These are phyloP conservation scores for Dictyostelium intermedium DNA, from an alignment of 78 protist species.

Conservation along the genomic window DNA sequence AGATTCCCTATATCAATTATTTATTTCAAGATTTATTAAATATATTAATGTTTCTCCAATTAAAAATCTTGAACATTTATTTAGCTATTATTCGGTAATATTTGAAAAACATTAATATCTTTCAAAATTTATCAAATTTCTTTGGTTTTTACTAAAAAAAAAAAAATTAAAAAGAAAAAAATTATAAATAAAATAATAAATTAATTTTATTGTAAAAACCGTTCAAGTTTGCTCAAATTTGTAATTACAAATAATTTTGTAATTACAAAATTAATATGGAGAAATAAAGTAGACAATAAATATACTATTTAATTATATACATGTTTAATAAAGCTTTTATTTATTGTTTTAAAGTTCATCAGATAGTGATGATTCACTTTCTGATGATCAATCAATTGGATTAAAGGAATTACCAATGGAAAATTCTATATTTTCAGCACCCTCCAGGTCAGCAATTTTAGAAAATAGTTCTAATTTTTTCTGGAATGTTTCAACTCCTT, in stretches of 20 bases:
- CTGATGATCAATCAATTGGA: background rate
- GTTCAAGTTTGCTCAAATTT: no score
- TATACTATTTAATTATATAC: no score
- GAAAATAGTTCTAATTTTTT: no score
- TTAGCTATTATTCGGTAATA: background rate
- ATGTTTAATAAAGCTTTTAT: no score
- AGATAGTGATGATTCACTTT: background rate
- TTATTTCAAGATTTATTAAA: background rate
- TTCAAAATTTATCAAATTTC: no score
- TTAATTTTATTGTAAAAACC: no score
- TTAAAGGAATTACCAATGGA: background rate
- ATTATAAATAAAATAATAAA: no score
- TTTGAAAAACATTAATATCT: background rate
- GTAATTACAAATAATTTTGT: no score
- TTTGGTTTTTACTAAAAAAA: background rate
- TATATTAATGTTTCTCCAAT: background rate
- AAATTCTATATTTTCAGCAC: background rate
- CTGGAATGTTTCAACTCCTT: no score
- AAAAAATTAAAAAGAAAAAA: background rate
- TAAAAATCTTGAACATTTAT: background rate
- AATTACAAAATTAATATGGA: no score
- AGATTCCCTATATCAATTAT: background rate
- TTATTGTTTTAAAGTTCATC: background rate
- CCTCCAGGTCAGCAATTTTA: background rate
- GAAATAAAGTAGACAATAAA: background rate